Evolutionary conservation across 441 rosid genomes (phyloP).

Genomic region (Gossypium davidsonii): DNA sequence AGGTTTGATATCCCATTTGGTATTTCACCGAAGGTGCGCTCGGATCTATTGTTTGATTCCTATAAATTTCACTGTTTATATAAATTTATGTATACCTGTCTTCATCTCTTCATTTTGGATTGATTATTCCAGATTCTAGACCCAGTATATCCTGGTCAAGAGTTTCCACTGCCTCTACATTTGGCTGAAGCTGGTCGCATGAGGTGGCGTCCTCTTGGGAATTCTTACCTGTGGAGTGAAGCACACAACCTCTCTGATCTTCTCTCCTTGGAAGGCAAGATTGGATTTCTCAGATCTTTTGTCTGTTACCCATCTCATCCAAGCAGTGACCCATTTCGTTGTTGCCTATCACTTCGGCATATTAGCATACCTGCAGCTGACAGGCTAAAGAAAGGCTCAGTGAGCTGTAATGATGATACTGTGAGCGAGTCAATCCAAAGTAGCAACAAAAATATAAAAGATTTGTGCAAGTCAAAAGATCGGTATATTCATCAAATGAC

Average conservation of each 20-base stretch:
- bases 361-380: constrained; percentile 43
- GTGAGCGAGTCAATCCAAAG: constrained; percentile 31
- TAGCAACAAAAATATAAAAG: constrained; percentile 29
- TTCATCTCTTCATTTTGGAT: constrained; percentile 14
- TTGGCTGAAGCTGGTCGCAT: constrained; percentile 86
- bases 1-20: constrained; percentile 98
- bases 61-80: constrained; percentile 6
- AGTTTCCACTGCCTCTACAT: constrained; percentile 86
- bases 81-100: neutral
- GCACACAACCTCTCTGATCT: constrained; percentile 70
- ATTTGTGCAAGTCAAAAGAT: constrained; percentile 37
- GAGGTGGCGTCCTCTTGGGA: constrained; percentile 92
- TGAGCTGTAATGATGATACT: constrained; percentile 20
- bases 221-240: constrained; percentile 89
- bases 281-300: constrained; percentile 75
- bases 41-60: constrained; percentile 11
- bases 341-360: constrained; percentile 72
- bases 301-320: constrained; percentile 95
- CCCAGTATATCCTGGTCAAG: constrained; percentile 88
- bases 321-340: constrained; percentile 82
- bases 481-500: constrained; percentile 61
- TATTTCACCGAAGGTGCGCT: constrained; percentile 74
- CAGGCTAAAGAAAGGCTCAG: constrained; percentile 32
- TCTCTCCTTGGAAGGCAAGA: constrained; percentile 70
- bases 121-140: constrained; percentile 63